Percentiles rank a stretch among this genome's conserved stretches.
Conservation (phyloP, 208 protist species). For the Leishmania mexicana region DNA sequence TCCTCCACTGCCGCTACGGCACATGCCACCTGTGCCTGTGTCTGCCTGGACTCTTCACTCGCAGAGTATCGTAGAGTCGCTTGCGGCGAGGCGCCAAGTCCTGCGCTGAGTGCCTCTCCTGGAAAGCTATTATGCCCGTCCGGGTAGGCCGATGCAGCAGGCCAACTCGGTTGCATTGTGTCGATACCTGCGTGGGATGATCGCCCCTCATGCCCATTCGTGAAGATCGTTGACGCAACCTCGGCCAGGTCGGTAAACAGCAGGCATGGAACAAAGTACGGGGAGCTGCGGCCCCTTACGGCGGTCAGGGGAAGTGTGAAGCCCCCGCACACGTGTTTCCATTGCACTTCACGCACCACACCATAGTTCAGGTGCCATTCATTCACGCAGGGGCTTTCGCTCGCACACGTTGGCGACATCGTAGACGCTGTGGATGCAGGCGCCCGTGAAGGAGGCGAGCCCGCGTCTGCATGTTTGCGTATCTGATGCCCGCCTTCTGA, state of each 20-base stretch:
- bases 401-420: neutral
- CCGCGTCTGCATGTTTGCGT: neutral
- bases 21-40: neutral
- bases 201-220: neutral
- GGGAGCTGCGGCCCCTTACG: slow-evolving; percentile 24
- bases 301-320: slow-evolving; percentile 31
- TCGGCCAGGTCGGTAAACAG: slow-evolving; percentile 26
- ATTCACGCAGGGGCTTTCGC: neutral
- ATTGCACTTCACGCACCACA: neutral
- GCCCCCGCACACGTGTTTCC: slow-evolving; percentile 28
- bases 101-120: neutral
- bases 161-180: neutral
- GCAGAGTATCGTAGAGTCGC: neutral
- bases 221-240: neutral
- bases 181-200: neutral
- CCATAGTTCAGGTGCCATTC: neutral
- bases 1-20: slow-evolving; percentile 10
- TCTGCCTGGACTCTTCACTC: neutral
- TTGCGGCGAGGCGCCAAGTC: neutral
- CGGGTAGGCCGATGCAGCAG: neutral
- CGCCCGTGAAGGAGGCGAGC: neutral
- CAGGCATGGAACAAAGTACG: slow-evolving; percentile 39
- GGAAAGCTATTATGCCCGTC: neutral
- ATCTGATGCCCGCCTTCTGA: neutral
- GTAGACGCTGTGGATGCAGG: neutral